Evolutionary conservation across 2,329 filamentous ascomycete species (phyloP).

Genomic region (Pyricularia grisea): DNA sequence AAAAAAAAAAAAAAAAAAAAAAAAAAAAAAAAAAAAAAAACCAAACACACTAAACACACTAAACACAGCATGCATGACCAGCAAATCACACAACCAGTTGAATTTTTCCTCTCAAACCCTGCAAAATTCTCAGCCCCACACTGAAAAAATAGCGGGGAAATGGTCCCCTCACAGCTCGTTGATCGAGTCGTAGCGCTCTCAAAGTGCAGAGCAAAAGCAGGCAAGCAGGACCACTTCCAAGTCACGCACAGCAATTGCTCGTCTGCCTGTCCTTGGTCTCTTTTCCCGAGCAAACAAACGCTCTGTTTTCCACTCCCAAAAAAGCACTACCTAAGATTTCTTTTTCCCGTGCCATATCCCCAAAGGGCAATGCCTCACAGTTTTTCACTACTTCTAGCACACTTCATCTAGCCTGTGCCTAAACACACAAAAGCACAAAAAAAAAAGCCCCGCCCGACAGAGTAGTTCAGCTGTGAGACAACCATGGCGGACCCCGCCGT

Average conservation of each 20-base stretch:
- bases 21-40: background rate
- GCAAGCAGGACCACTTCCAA: background rate
- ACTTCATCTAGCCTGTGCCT: background rate
- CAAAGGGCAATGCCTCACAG: background rate
- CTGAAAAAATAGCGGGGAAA: background rate
- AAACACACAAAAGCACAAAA: constrained; percentile 2
- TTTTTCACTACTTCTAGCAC: background rate
- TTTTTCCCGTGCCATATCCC: background rate
- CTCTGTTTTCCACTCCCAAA: background rate
- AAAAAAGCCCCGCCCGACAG: constrained; percentile 2
- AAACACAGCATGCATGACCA: background rate
- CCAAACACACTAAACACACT: background rate
- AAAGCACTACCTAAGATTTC: background rate
- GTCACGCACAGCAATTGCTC: background rate
- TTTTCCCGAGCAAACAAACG: background rate
- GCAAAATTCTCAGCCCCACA: constrained; percentile 6
- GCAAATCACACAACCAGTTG: constrained; percentile 4
- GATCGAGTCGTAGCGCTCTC: background rate
- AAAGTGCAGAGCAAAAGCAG: background rate
- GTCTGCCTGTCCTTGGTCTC: background rate
- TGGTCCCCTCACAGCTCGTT: background rate
- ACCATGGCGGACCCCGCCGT: constrained; percentile 32
- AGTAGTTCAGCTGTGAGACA: constrained; percentile 8
- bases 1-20: background rate
- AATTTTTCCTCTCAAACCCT: constrained; percentile 1